A percentile compares a stretch with the other conserved stretches of the same genome.
Evolutionary conservation across 345 rosid species (phyloP).

Genomic region (Psidium guajava): DNA sequence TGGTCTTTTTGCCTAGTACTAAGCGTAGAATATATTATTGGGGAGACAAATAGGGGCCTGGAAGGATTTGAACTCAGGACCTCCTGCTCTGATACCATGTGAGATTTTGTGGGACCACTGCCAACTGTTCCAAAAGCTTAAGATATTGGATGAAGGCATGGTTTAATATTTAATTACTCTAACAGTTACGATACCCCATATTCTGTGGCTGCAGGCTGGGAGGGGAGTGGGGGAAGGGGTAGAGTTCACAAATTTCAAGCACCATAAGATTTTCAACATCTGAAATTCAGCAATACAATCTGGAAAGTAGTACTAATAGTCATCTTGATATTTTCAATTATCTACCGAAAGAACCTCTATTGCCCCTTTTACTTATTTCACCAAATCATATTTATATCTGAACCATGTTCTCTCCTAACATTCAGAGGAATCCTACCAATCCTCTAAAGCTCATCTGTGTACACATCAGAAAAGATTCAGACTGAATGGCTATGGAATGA

Average conservation of each 20-base stretch:
- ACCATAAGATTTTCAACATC: constrained; percentile 5
- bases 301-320: background rate
- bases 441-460: background rate
- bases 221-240: background rate
- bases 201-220: background rate
- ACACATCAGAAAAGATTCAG: background rate
- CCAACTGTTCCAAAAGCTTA: too few relatives aligned
- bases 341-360: background rate
- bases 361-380: background rate
- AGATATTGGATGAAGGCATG: too few relatives aligned
- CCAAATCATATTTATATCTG: background rate
- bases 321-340: background rate
- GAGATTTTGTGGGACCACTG: too few relatives aligned
- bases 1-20: too few relatives aligned
- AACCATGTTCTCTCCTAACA: background rate
- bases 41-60: too few relatives aligned
- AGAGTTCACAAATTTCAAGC: constrained; percentile 27
- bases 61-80: too few relatives aligned
- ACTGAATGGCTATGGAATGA: background rate
- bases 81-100: too few relatives aligned
- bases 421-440: background rate
- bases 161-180: too few relatives aligned
- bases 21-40: too few relatives aligned
- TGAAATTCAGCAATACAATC: background rate
- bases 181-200: background rate